Conservation (phyloP, 2,329 filamentous ascomycete genomes). For the Alternaria gansuensis region DNA sequence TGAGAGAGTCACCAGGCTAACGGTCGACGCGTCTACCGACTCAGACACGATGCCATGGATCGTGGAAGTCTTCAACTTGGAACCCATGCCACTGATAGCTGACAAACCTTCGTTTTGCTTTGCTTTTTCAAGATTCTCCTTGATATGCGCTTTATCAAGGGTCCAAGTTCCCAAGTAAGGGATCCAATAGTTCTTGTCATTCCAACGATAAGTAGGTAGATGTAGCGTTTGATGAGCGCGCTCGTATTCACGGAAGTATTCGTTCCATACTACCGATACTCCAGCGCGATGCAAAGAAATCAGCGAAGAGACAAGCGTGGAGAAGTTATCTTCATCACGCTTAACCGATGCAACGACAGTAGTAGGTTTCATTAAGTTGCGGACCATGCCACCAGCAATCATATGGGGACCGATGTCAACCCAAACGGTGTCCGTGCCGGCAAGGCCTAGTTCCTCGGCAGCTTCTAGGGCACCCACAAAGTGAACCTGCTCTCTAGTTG, state of each 20-base stretch:
- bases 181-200: constrained; percentile 7
- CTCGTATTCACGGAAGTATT: background rate
- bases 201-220: background rate
- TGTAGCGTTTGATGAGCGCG: background rate
- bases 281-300: background rate
- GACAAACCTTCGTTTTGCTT: constrained; percentile 4
- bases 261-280: background rate
- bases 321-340: background rate
- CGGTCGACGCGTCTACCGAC: background rate
- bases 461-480: background rate
- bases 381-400: background rate
- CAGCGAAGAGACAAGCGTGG: background rate
- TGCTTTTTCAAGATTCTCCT: constrained; percentile 3
- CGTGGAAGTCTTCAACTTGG: constrained; percentile 3
- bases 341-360: constrained; percentile 1
- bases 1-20: background rate
- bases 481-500: constrained; percentile 2
- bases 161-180: constrained; percentile 4
- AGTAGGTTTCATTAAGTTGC: background rate
- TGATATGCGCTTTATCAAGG: constrained; percentile 3
- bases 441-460: background rate
- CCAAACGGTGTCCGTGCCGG: constrained; percentile 2
- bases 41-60: constrained; percentile 3
- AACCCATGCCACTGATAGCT: constrained; percentile 2
- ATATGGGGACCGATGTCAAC: constrained; percentile 2